Conservation (phyloP, 768 basidiomycete genomes). For the Boletellus ananas region DNA sequence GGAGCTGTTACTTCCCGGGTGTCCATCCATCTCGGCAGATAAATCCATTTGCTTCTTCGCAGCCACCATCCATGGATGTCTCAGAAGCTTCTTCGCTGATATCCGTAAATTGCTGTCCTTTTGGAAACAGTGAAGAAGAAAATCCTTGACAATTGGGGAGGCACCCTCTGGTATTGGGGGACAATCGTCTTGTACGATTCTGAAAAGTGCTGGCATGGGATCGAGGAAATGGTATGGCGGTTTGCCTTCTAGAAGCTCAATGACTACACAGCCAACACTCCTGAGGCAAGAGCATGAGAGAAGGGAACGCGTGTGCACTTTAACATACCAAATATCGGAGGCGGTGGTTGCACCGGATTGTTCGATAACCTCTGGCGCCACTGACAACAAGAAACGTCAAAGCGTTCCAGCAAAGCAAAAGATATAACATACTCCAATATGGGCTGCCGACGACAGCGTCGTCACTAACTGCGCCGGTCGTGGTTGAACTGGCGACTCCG, state of each 20-base stretch:
- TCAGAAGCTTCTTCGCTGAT: constrained; percentile 86
- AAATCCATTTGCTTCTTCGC: constrained; percentile 68
- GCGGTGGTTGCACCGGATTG: constrained; percentile 96
- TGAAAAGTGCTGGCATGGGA: constrained; percentile 97
- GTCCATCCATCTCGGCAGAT: constrained; percentile 28
- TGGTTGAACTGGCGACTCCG: constrained; percentile 84
- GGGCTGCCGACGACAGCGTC: constrained; percentile 96
- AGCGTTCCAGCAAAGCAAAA: neutral
- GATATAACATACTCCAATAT: constrained; percentile 82
- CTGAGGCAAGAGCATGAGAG: constrained; percentile 25
- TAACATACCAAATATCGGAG: constrained; percentile 87
- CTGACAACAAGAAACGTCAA: constrained; percentile 34
- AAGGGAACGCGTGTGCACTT: neutral
- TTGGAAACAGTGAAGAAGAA: constrained; percentile 96
- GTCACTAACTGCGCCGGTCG: constrained; percentile 71
- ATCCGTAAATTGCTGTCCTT: constrained; percentile 95
- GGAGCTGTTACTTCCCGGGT: constrained; percentile 31
- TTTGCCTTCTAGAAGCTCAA: constrained; percentile 84
- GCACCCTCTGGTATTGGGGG: constrained; percentile 96
- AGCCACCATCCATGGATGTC: constrained; percentile 94
- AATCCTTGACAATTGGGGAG: constrained; percentile 93
- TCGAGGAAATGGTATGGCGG: constrained; percentile 95
- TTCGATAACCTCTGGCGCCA: constrained; percentile 99
- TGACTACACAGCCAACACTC: constrained; percentile 96
- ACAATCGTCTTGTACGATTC: constrained; percentile 97